These are phyloP conservation scores for Phaeolepiota aurea DNA, from an alignment of 768 basidiomycete species.

Conservation along the genomic window DNA sequence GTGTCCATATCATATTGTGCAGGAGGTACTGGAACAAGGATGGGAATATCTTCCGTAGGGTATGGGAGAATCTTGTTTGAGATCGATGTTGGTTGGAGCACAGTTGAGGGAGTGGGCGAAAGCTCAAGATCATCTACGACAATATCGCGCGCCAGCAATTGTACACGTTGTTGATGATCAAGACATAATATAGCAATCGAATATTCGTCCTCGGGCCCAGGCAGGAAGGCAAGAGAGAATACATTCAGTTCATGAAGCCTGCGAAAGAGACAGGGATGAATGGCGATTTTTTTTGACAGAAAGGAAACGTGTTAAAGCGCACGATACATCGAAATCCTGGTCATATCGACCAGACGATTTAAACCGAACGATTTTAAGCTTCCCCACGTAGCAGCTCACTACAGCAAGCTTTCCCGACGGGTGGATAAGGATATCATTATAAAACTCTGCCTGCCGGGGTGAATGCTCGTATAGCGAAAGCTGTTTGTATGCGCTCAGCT, in stretches of 20 bases:
- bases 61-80: constrained; percentile 38
- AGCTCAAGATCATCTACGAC: constrained; percentile 40
- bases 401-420: constrained; percentile 52
- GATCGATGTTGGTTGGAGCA: constrained; percentile 46
- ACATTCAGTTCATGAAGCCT: constrained; percentile 66
- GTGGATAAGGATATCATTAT: constrained; percentile 60
- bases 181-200: constrained; percentile 60
- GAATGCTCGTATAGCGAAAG: constrained; percentile 48
- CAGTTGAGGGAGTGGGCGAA: constrained; percentile 33
- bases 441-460: constrained; percentile 62
- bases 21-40: constrained; percentile 31
- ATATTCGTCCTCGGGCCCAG: constrained; percentile 31
- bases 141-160: constrained; percentile 54
- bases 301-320: constrained; percentile 19
- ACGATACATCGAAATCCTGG: constrained; percentile 61
- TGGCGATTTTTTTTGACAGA: background rate
- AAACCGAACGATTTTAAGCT: constrained; percentile 55
- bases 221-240: constrained; percentile 57
- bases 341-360: constrained; percentile 40
- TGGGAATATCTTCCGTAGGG: constrained; percentile 30
- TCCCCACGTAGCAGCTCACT: constrained; percentile 61
- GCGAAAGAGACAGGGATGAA: constrained; percentile 4
- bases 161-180: constrained; percentile 55
- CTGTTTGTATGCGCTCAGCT: constrained; percentile 32
- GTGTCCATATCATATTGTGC: constrained; percentile 14